Percentiles rank a stretch among this genome's conserved stretches.
phyloP scores from a whole-genome alignment of 2,329 filamentous ascomycete species.

The Botrytis aclada region DNA sequence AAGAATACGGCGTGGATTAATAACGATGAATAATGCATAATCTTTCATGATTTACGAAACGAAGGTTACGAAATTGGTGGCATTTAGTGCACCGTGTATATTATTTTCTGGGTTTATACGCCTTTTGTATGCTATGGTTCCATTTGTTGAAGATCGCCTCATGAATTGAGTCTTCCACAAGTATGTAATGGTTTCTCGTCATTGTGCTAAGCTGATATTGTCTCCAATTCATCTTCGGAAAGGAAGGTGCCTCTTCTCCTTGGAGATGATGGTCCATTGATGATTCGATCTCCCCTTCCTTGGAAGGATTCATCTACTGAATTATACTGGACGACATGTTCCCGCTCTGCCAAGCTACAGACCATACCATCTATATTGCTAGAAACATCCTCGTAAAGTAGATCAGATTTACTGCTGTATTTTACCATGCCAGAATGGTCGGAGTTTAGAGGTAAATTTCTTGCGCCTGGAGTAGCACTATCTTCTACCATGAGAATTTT shows the following conservation, averaged over 20 bases:
- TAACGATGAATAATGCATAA: background rate
- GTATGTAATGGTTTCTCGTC: background rate
- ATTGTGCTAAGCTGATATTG: background rate
- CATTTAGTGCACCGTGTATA: background rate
- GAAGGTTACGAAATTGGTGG: background rate
- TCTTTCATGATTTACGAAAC: background rate
- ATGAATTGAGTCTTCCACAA: background rate
- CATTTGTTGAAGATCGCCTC: too few species aligned
- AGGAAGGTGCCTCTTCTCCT: background rate
- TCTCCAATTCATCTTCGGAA: background rate
- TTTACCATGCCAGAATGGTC: slow-evolving; percentile 19
- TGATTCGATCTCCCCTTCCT: background rate
- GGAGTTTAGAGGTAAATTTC: background rate
- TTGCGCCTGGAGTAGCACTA: slow-evolving; percentile 7
- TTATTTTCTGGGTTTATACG: background rate
- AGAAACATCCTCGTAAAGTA: slow-evolving; percentile 8
- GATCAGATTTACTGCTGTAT: background rate
- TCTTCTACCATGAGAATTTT: slow-evolving; percentile 12
- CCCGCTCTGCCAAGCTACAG: background rate
- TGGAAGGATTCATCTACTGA: background rate
- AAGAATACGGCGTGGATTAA: background rate
- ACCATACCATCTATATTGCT: slow-evolving; percentile 10
- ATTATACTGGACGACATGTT: background rate
- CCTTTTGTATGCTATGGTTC: background rate
- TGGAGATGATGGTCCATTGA: background rate